Base-by-base conservation (phyloP, 257 asterid genomes). In the Forsythia viridissima region DNA sequence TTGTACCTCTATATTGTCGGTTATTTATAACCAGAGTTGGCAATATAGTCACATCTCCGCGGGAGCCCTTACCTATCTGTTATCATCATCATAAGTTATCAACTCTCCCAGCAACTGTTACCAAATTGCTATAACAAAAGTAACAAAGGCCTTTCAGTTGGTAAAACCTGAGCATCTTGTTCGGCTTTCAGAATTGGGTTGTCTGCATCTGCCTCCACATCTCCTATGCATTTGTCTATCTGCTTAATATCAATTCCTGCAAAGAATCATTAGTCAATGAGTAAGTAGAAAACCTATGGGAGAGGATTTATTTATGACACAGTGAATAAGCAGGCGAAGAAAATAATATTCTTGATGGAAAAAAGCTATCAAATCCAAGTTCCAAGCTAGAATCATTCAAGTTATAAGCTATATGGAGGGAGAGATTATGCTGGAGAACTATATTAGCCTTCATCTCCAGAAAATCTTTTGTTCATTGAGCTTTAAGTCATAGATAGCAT, bases 41-140 rank as follows among this genome's bases (percentile, higher is more conserved):
- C 81, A 89, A 87, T 78, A 89, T 89, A 20, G 93, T 87, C 78
- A 89, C 91, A 75, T 89, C 93, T 74, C 93, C 93, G 12, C 90
- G 91, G 24, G 87, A 16, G 6, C 87, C 91, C 77, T 87, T 86
- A 36, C 93, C 93, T 44, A 89, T 86, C 90, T 89, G 81, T 70
- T 71, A 38, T 10, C 11, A 20, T 43, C 20, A 71, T 43, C 52
- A 18, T 18, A 40, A 40, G 24, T 13, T 43, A 34, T 52, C 61
- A 52, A 52, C 34, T 57, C 34, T 18, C n/a, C n/a, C 67, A 20
- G 12, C 0, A 57, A 57, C 67, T n/a, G 34, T 57, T 57, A 57
- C 4, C 10, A 20, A 20, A 57, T 57, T 57, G 67, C 34, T 43
- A 13, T 20, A 18, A 41, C 11, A 40, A 3, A 51, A 46, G 52